phyloP scores from a whole-genome alignment of 2,329 filamentous ascomycete species.

The Fusarium fujikuroi region DNA sequence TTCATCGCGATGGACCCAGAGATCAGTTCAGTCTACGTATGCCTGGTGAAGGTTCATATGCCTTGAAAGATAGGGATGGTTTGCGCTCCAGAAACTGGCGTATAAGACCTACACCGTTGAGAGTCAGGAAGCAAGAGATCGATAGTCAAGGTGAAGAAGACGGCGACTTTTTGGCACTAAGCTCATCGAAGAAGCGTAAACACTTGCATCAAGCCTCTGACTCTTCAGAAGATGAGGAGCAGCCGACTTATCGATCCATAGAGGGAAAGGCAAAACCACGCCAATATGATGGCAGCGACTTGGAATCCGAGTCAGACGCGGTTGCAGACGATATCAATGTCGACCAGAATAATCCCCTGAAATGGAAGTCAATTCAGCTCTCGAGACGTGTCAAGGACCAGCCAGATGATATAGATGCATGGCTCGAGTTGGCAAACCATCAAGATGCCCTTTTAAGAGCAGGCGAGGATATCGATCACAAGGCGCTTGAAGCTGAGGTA shows the following conservation, averaged over 20 bases:
- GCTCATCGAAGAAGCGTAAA: conserved; percentile 56
- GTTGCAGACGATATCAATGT: conserved; percentile 50
- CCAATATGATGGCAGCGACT: conserved; percentile 59
- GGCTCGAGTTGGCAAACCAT: conserved; percentile 82
- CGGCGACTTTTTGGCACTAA: conserved; percentile 62
- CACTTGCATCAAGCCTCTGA: conserved; percentile 46
- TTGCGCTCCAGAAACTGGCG: conserved; percentile 57
- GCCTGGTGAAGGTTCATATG: conserved; percentile 52
- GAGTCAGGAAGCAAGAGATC: conserved; percentile 49
- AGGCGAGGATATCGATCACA: conserved; percentile 56
- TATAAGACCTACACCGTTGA: conserved; percentile 53
- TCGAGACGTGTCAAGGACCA: conserved; percentile 70
- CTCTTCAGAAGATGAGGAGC: conserved; percentile 59
- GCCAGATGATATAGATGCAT: conserved; percentile 75
- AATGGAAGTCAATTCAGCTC: conserved; percentile 69
- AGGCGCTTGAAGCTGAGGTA: conserved; percentile 67
- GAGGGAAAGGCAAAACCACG: conserved; percentile 68
- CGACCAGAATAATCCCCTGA: conserved; percentile 57
- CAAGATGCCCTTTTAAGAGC: conserved; percentile 75
- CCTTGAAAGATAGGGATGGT: conserved; percentile 56
- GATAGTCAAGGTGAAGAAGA: conserved; percentile 39
- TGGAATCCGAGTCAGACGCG: conserved; percentile 59
- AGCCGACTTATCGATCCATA: conserved; percentile 72
- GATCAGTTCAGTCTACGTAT: conserved; percentile 64
- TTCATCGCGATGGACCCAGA: conserved; percentile 72